Evolutionary conservation across 768 basidiomycete species (phyloP).

Genomic region (Mycena metata): DNA sequence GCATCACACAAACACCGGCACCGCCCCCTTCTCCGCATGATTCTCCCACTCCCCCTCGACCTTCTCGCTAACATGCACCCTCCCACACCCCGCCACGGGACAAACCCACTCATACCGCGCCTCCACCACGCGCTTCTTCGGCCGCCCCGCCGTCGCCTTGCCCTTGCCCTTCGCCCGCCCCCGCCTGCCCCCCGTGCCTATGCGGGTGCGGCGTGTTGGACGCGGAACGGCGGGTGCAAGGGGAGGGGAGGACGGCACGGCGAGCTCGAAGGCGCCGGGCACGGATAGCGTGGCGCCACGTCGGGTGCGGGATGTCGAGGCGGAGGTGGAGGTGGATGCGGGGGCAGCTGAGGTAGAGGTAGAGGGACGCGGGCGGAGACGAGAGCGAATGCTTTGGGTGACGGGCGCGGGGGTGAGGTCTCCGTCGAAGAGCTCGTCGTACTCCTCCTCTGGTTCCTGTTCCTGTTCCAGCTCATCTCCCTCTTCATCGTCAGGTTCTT

Average conservation of each 20-base stretch:
- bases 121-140: constrained; percentile 58
- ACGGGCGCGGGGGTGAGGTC: constrained; percentile 22
- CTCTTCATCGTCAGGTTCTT: constrained; percentile 37
- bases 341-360: constrained; percentile 5
- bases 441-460: constrained; percentile 17
- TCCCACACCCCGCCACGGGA: constrained; percentile 71
- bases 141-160: constrained; percentile 39
- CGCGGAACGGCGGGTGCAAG: background rate
- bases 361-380: constrained; percentile 63
- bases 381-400: constrained; percentile 62
- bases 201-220: too few species aligned
- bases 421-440: constrained; percentile 36
- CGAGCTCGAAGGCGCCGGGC: constrained; percentile 22
- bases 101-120: constrained; percentile 72
- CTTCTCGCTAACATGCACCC: constrained; percentile 68
- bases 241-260: constrained; percentile 23
- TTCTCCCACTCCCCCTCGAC: constrained; percentile 68
- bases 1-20: constrained; percentile 58
- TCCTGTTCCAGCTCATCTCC: background rate
- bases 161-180: constrained; percentile 21
- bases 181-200: too few species aligned
- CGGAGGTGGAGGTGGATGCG: too few species aligned
- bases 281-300: background rate
- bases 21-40: constrained; percentile 40
- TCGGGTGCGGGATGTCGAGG: too few species aligned